Evolutionary conservation across 1,139 yeast species (phyloP).

Genomic region (Yamadazyma sp.): DNA sequence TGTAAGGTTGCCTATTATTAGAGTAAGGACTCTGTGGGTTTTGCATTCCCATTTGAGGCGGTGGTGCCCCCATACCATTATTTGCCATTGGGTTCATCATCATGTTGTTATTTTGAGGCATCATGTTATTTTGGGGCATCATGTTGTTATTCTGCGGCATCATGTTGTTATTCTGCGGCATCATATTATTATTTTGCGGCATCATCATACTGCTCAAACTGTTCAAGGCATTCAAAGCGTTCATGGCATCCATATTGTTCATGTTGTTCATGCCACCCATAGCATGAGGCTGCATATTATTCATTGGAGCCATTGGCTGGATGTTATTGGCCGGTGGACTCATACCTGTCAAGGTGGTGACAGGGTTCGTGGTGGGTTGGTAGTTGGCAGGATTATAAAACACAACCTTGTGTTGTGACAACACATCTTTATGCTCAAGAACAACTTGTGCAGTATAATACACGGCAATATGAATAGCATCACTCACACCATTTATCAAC

Average conservation of each 20-base stretch:
- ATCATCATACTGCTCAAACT: constrained; percentile 18
- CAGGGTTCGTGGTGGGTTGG: constrained; percentile 22
- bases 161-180: constrained; percentile 1
- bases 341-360: constrained; percentile 14
- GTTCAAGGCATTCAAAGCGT: constrained; percentile 16
- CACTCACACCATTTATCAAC: constrained; percentile 77
- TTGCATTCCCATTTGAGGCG: constrained; percentile 8
- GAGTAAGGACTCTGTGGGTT: constrained; percentile 16
- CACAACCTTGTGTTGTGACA: constrained; percentile 51
- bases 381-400: constrained; percentile 66
- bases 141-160: neutral
- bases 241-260: constrained; percentile 13
- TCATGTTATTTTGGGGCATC: neutral
- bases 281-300: constrained; percentile 7
- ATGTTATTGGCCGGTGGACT: constrained; percentile 11
- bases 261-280: constrained; percentile 10
- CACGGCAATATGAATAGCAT: constrained; percentile 82
- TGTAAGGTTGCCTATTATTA: constrained; percentile 22
- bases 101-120: constrained; percentile 3
- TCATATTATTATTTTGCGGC: constrained; percentile 8
- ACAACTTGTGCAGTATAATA: constrained; percentile 71
- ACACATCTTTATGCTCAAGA: constrained; percentile 55
- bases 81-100: constrained; percentile 10
- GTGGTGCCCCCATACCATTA: constrained; percentile 3
- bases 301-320: constrained; percentile 4